A percentile compares a stretch with the other conserved stretches of the same genome.
Conservation (phyloP, 345 rosid species). For the Eucalyptus viminalis region DNA sequence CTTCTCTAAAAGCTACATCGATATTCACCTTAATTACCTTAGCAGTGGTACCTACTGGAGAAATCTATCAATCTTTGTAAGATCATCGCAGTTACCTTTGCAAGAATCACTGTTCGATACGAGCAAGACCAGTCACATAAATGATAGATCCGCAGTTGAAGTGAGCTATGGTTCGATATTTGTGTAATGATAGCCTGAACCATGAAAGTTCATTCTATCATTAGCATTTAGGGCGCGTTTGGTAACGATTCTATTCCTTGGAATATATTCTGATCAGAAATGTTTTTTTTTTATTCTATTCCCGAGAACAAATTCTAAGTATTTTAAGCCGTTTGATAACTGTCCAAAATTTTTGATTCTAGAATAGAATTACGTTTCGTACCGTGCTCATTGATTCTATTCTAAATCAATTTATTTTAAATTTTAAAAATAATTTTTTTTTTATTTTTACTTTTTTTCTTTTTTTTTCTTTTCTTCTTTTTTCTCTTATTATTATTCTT, state of each 20-base stretch:
- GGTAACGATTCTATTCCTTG: too few species aligned
- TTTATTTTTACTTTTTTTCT: too few species aligned
- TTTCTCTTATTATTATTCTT: too few species aligned
- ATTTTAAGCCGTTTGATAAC: too few species aligned
- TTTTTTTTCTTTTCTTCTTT: too few species aligned
- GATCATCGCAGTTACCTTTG: background rate
- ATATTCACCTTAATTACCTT: background rate
- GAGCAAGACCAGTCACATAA: background rate
- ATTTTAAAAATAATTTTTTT: too few species aligned
- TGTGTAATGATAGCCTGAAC: background rate
- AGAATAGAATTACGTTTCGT: rapidly evolving
- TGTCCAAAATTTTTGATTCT: too few species aligned
- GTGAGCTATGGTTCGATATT: background rate
- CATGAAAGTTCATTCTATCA: background rate
- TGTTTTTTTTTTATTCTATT: too few species aligned
- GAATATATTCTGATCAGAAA: too few species aligned
- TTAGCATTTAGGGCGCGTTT: background rate
- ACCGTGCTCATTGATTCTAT: too few species aligned
- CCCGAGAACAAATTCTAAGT: too few species aligned
- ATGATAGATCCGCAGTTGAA: background rate
- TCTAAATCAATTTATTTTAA: too few species aligned
- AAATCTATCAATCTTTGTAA: background rate
- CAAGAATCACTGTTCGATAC: background rate
- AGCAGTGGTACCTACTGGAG: background rate
- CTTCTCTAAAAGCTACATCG: background rate